Conservation (phyloP, 139 green algal species). For the Coelastrella sp. region DNA sequence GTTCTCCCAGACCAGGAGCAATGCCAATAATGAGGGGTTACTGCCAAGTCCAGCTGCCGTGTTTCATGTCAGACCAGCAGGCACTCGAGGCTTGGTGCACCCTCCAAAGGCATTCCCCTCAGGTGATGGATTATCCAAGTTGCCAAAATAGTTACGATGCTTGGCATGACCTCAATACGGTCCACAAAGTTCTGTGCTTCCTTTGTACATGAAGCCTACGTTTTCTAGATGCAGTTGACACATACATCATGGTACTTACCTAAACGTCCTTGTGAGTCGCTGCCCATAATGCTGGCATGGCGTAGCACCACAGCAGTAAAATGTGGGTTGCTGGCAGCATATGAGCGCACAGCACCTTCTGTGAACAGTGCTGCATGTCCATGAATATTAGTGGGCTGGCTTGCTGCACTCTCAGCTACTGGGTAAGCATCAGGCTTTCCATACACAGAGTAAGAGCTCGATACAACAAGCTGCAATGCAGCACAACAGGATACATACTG, state of each 20-base stretch:
- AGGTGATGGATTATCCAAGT: too few relatives aligned
- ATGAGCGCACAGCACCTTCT: neutral
- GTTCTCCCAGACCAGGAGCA: too few relatives aligned
- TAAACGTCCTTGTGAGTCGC: neutral
- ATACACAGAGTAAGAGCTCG: constrained; percentile 13
- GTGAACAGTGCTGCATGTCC: constrained; percentile 31
- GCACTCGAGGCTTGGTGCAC: too few relatives aligned
- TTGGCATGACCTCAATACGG: too few relatives aligned
- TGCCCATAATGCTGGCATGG: neutral
- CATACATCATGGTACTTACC: neutral
- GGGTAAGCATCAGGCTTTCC: neutral
- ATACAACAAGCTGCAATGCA: constrained; percentile 6
- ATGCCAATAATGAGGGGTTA: too few relatives aligned
- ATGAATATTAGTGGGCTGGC: neutral
- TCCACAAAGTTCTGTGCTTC: too few relatives aligned
- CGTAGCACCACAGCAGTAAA: neutral
- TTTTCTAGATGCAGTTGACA: too few relatives aligned
- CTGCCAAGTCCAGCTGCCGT: too few relatives aligned
- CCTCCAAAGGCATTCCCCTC: too few relatives aligned
- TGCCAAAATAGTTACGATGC: too few relatives aligned
- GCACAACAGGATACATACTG: neutral
- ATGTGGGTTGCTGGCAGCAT: neutral
- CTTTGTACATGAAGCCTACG: too few relatives aligned
- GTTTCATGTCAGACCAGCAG: too few relatives aligned
- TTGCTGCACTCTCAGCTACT: neutral